Evolutionary conservation across 2,329 filamentous ascomycete species (phyloP), one percentile per base, ranked within the genome.

Genomic region (Pseudogymnoascus sp.): DNA sequence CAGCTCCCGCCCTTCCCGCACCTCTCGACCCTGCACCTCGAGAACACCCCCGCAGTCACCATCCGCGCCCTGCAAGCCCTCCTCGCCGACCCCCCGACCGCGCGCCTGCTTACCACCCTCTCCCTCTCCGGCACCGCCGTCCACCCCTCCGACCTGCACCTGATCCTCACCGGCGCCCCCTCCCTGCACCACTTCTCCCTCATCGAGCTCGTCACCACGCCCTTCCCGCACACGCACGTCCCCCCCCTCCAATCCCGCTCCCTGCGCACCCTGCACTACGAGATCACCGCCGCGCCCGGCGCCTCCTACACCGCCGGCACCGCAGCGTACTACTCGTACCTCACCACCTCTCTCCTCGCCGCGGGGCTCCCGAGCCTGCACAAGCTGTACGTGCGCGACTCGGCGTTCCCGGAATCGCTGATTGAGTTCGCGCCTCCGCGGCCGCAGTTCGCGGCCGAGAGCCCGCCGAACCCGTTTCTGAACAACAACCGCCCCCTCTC

Each of bases 231-330:
- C 62, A 77, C 78, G 21, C 72, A 75, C 36, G 70, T 88, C 1
- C 87, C 86, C 0, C 85, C 86, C 0, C 78, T 97, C 61, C 76
- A 82, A 6, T 96, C 91, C 2, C 79, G 77, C 62, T 87, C 87
- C 15, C 82, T 97, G 19, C 78, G 81, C 68, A 88, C 85, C 2
- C 78, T 97, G 13, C 88, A 93, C 69, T 97, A 87, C n/a, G n/a
- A n/a, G n/a, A n/a, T n/a, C n/a, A n/a, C n/a, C n/a, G n/a, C n/a
- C n/a, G n/a, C n/a, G n/a, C n/a, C n/a, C n/a, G n/a, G n/a, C n/a
- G n/a, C n/a, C n/a, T n/a, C n/a, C n/a, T n/a, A n/a, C n/a, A n/a
- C n/a, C n/a, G n/a, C n/a, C n/a, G n/a, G n/a, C n/a, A n/a, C n/a
- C n/a, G n/a, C n/a, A n/a, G n/a, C n/a, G n/a, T n/a, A n/a, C n/a